Percentiles rank a stretch among this genome's conserved stretches.
phyloP scores from a whole-genome alignment of 139 green algal species.

The Closterium sp. region DNA sequence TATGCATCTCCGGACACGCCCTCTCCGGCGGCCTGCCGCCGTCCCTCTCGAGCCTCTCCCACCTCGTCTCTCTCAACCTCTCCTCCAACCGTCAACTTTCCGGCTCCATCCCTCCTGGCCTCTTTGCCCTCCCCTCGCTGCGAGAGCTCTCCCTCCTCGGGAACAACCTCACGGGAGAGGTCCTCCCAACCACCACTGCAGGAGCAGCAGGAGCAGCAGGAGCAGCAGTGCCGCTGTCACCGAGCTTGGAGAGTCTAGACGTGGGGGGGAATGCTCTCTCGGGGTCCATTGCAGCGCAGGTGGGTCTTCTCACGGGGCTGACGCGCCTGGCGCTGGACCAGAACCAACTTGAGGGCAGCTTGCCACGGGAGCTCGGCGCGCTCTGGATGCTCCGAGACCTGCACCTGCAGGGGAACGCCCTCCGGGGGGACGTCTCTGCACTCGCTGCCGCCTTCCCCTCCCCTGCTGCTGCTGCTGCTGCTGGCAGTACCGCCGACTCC shows the following conservation, averaged over 20 bases:
- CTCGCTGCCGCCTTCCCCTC: neutral
- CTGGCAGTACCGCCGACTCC: too few species aligned
- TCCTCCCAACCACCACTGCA: too few species aligned
- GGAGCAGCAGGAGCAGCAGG: neutral
- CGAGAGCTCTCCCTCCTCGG: neutral
- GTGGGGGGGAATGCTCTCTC: constrained; percentile 12
- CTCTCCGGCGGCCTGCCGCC: too few species aligned
- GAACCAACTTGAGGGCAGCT: neutral
- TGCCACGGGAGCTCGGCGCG: neutral
- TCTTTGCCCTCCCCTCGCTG: constrained; percentile 7
- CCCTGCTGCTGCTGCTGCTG: neutral
- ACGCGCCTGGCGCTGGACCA: neutral
- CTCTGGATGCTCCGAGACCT: neutral
- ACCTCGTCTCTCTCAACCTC: too few species aligned
- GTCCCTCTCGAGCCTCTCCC: too few species aligned
- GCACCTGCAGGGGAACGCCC: neutral
- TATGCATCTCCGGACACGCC: too few species aligned
- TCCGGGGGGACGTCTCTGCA: neutral
- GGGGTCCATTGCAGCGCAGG: neutral
- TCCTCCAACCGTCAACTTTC: too few species aligned
- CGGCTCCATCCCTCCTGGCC: neutral
- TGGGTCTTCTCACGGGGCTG: neutral
- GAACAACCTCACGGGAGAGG: neutral
- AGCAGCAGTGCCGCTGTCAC: neutral
- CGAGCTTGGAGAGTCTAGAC: neutral